Evolutionary conservation across 177 flowering plant genomes (phyloP), one percentile per base, ranked within the genome.

Genomic region (Vitis hybrid): DNA sequence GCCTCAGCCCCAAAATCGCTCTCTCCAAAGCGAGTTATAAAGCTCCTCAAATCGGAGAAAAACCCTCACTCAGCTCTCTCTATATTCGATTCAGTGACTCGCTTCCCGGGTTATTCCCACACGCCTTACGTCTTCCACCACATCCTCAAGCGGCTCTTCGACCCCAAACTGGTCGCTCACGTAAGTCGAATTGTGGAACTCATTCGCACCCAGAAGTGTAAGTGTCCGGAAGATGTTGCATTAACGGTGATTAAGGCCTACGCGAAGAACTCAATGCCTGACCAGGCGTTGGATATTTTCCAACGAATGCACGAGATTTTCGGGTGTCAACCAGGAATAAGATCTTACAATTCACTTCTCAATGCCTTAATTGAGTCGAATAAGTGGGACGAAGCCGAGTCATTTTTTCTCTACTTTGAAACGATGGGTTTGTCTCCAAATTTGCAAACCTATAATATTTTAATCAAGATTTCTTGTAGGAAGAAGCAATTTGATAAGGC

Each of bases 221-320:
- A 60, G 17, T 90, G 94, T 83, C 32, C 87, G 9, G 98, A 93
- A 65, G 92, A 87, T 27, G 82, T 90, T 11, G 86, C 96, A 0
- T 68, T 91, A 15, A 61, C 88, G 2, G 90, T 78, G 9, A 70
- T 91, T 35, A 41, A 41, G 46, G 46, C 46, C 46, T 41, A 41
- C 0, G 46, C 46, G 46, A 41, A 41, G 46, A 41, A 41, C 66
- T 69, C 68, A 1, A 86, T 85, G 90, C 76, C 86, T 11, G 88
- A 88, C 2, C 56, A 78, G 62, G 97, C 96, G 0, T 46, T 94
- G 50, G 80, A 85, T 9, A 65, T 82, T 27, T 93, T 94, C 67
- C 86, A 74, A 46, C 74, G 70, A 4, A 90, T 93, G 97, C 62
- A 52, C 9, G 83, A 89, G 52, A 77, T 84, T 57, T 91, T 91